Base-by-base conservation (phyloP, 2,329 filamentous ascomycete species). In the Moelleriella libera region DNA sequence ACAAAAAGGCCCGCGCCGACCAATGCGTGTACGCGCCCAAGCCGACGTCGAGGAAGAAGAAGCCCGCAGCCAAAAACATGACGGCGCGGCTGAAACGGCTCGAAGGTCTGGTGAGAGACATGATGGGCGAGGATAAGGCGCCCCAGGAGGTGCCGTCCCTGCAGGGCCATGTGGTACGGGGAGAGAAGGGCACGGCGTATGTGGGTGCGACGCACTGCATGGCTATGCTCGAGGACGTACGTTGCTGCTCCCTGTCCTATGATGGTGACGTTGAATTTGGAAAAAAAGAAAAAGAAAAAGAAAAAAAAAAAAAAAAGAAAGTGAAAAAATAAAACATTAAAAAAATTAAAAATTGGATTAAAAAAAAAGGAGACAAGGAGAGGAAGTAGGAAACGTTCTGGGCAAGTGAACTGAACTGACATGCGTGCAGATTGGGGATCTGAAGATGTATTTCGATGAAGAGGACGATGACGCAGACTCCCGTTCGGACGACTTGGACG, bases 181-280 rank as follows among this genome's bases (percentile, higher is more conserved):
- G 68, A 2, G 57, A 65, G 37, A 60, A 61, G 45, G 66, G 64
- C 8, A 69, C 67, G 41, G 74, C 69, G 5, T 80, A 77, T 52
- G 69, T 80, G 5, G 76, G 76, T 1, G 75, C 75, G 4, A 79
- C 76, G 43, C 75, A 80, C 50, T 78, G 75, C 52, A 72, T 78
- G 63, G 76, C 76, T 2, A 77, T 80, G 59, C 60, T 80, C 9
- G 72, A 79, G 55, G 73, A 80, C 63, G 75, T 78, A 53, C 66
- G 70, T 61, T 6, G 11, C 21, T 21, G 21, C 21, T 14, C 28
- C 5, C 14, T n/a, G 7, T 41, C 40, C 11, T 11, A 21, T 6
- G 40, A 7, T n/a, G 21, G 21, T 21, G 21, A 21, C 21, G 21
- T 21, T 2, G 3, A 21, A 21, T 3, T 21, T 21, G 21, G 3